Conservation (phyloP, 2,329 filamentous ascomycete species). For the Grosmannia huntii region DNA sequence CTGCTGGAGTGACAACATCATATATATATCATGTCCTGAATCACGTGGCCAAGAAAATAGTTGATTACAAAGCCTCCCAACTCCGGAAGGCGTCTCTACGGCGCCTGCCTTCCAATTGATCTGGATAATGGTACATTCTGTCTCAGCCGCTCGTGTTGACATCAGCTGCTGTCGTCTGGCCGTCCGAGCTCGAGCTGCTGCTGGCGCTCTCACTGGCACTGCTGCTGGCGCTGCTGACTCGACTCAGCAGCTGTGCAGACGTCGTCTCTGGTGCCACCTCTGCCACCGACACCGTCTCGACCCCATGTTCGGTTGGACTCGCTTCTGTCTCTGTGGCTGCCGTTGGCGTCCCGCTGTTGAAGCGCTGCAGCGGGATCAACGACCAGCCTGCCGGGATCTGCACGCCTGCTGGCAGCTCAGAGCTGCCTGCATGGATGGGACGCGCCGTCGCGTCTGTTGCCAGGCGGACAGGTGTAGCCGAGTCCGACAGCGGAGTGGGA, state of each 20-base stretch:
- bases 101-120: too few relatives aligned
- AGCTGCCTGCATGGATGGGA: conserved; percentile 45
- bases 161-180: background rate
- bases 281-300: too few relatives aligned
- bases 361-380: conserved; percentile 46
- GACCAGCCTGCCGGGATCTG: conserved; percentile 53
- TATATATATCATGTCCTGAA: too few relatives aligned
- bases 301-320: too few relatives aligned
- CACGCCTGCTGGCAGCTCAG: conserved; percentile 51
- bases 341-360: conserved; percentile 14
- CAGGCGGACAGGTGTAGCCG: conserved; percentile 29
- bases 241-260: conserved; percentile 24
- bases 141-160: background rate
- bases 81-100: too few relatives aligned
- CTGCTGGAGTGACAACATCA: too few relatives aligned
- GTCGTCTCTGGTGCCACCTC: too few relatives aligned
- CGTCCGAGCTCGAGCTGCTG: too few relatives aligned
- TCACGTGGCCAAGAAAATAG: too few relatives aligned
- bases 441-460: conserved; percentile 29
- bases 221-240: background rate
- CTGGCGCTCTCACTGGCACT: background rate
- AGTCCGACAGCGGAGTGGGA: conserved; percentile 19
- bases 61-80: too few relatives aligned
- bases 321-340: too few relatives aligned
- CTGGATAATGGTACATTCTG: background rate